These are phyloP conservation scores for Clonostachys solani DNA, from an alignment of 2,329 filamentous ascomycete species.

Conservation along the genomic window DNA sequence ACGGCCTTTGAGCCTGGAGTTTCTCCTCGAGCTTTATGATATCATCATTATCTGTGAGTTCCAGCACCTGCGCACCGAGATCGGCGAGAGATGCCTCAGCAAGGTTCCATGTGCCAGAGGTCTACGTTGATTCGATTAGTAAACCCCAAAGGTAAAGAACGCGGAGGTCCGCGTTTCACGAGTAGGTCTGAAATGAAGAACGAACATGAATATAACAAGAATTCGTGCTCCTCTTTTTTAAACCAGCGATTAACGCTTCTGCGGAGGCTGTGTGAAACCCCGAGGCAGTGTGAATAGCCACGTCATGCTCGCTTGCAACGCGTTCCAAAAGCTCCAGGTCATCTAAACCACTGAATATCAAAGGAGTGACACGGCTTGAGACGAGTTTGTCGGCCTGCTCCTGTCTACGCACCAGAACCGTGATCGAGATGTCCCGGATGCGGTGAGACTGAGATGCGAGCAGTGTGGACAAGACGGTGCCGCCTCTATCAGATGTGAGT, in stretches of 20 bases:
- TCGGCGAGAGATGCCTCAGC: conserved; percentile 32
- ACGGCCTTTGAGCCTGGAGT: conserved; percentile 26
- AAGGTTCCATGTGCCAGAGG: conserved; percentile 37
- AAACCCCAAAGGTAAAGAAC: too few relatives aligned
- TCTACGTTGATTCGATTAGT: conserved; percentile 10
- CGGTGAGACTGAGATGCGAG: not conserved
- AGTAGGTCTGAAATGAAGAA: not conserved
- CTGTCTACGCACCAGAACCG: conserved; percentile 16
- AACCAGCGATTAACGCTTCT: not conserved
- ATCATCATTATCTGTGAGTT: conserved; percentile 35
- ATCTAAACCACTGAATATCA: conserved; percentile 12
- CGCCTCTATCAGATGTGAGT: conserved; percentile 9
- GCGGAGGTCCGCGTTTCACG: too few relatives aligned
- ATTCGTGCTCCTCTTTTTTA: too few relatives aligned
- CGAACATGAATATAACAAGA: not conserved
- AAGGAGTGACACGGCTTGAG: conserved; percentile 10
- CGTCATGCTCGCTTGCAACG: not conserved
- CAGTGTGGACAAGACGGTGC: conserved; percentile 13
- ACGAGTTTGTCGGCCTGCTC: conserved; percentile 14
- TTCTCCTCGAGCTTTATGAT: conserved; percentile 36
- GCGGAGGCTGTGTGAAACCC: not conserved
- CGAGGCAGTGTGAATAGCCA: not conserved
- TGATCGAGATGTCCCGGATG: conserved; percentile 10
- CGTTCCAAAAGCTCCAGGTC: not conserved
- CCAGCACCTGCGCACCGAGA: conserved; percentile 15